phyloP scores from a whole-genome alignment of 805 yeast species.

The Teunomyces atbi region DNA sequence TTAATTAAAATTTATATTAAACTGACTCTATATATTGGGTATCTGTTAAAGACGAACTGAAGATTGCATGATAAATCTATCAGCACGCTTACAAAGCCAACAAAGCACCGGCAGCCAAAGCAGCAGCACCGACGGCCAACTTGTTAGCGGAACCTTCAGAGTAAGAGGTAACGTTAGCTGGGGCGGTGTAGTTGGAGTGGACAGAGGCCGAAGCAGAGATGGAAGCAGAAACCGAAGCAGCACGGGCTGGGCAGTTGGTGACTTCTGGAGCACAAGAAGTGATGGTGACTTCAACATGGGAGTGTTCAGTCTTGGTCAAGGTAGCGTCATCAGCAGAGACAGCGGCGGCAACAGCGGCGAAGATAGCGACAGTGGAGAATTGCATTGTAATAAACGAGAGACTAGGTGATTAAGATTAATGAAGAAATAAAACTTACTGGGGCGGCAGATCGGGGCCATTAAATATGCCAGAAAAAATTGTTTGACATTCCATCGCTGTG shows the following conservation, averaged over 20 bases:
- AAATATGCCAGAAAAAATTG: neutral
- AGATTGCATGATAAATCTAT: neutral
- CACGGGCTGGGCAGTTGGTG: slow-evolving; percentile 42
- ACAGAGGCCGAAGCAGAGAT: neutral
- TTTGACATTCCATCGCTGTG: neutral
- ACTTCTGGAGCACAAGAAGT: slow-evolving; percentile 39
- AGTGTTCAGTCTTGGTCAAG: slow-evolving; percentile 27
- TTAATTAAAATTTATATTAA: neutral
- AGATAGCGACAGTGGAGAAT: slow-evolving; percentile 42
- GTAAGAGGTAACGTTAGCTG: slow-evolving; percentile 15
- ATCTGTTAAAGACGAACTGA: slow-evolving; percentile 1
- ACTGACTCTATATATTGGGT: neutral
- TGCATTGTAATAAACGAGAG: slow-evolving; percentile 43
- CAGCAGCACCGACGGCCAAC: slow-evolving; percentile 17
- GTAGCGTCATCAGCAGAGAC: slow-evolving; percentile 30
- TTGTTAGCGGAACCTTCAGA: slow-evolving; percentile 26
- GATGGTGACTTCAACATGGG: slow-evolving; percentile 42
- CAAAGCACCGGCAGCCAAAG: slow-evolving; percentile 24
- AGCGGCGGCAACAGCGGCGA: slow-evolving; percentile 40
- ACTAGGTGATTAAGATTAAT: slow-evolving; percentile 29
- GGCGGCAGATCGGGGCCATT: slow-evolving; percentile 1
- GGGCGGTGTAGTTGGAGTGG: slow-evolving; percentile 16
- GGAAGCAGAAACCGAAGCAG: slow-evolving; percentile 17
- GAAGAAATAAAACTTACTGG: slow-evolving; percentile 14
- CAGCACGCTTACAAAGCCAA: slow-evolving; percentile 27